These are phyloP conservation scores for Gastrolobium villosum DNA, from an alignment of 306 rosid genomes.

Conservation along the genomic window DNA sequence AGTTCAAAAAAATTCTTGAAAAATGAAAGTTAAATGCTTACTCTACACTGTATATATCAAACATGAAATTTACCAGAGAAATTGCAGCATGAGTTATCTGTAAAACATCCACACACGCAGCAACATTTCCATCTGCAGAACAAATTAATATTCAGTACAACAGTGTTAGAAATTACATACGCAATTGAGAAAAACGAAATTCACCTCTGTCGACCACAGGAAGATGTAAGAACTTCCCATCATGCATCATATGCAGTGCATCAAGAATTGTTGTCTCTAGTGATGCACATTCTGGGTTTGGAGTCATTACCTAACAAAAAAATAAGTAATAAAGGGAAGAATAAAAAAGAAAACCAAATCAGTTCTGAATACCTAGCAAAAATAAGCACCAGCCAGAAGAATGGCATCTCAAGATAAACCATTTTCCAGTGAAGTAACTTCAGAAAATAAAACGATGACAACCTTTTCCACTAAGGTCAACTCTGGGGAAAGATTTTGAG, in stretches of 20 bases:
- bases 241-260: slow-evolving; percentile 95
- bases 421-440: slow-evolving; percentile 61
- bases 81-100: slow-evolving; percentile 93
- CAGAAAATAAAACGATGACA: slow-evolving; percentile 40
- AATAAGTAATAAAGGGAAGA: slow-evolving; percentile 1
- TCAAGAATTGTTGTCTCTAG: slow-evolving; percentile 89
- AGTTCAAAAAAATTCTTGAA: not conserved
- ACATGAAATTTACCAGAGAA: slow-evolving; percentile 75
- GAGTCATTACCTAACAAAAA: slow-evolving; percentile 82
- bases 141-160: slow-evolving; percentile 45
- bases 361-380: slow-evolving; percentile 19
- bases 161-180: slow-evolving; percentile 16
- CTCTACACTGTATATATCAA: slow-evolving; percentile 10
- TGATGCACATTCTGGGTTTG: slow-evolving; percentile 88
- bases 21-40: slow-evolving; percentile 7
- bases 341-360: slow-evolving; percentile 27
- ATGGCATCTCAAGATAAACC: slow-evolving; percentile 48
- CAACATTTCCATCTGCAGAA: slow-evolving; percentile 76
- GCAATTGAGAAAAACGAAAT: slow-evolving; percentile 42
- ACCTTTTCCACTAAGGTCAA: slow-evolving; percentile 83
- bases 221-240: slow-evolving; percentile 94
- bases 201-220: slow-evolving; percentile 95
- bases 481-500: slow-evolving; percentile 88
- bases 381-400: slow-evolving; percentile 35
- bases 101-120: slow-evolving; percentile 92